These are phyloP conservation scores for Spathaspora boniae DNA, from an alignment of 805 yeast species.

Conservation along the genomic window DNA sequence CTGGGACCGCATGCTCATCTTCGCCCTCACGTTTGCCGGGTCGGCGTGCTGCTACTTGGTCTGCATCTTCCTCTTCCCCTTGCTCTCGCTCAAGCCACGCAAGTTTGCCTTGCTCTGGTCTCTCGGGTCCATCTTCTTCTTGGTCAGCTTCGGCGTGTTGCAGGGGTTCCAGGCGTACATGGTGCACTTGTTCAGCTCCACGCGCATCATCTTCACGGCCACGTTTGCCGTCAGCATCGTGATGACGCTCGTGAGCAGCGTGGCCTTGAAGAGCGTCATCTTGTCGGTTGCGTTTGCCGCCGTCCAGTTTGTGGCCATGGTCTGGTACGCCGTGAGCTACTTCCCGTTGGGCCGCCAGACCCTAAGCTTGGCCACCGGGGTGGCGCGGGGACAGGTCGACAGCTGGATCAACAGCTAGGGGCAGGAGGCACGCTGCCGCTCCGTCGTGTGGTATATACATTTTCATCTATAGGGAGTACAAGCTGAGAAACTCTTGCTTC, in stretches of 20 bases:
- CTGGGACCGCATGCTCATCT: constrained; percentile 46
- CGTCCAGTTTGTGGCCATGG: constrained; percentile 36
- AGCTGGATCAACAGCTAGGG: constrained; percentile 35
- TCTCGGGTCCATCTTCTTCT: constrained; percentile 42
- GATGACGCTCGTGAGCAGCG: constrained; percentile 36
- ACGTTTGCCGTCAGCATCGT: constrained; percentile 37
- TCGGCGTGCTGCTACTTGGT: constrained; percentile 38
- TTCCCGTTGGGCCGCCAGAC: constrained; percentile 47
- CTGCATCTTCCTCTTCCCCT: constrained; percentile 42
- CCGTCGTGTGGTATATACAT: no score
- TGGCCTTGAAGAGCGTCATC: constrained; percentile 34
- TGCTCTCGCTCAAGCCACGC: constrained; percentile 39
- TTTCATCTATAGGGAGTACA: constrained; percentile 10
- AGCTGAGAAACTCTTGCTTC: constrained; percentile 13
- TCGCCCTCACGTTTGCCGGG: constrained; percentile 43
- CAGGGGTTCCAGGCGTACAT: constrained; percentile 41
- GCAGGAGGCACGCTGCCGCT: background rate
- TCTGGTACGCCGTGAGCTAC: constrained; percentile 46
- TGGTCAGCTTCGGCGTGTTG: constrained; percentile 44
- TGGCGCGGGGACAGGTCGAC: constrained; percentile 43
- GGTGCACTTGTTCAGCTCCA: constrained; percentile 39
- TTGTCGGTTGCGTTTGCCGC: constrained; percentile 40
- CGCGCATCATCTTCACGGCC: constrained; percentile 36
- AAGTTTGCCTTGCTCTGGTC: constrained; percentile 49
- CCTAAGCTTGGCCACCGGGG: constrained; percentile 37